A percentile compares a stretch with the other conserved stretches of the same genome.
phyloP scores from a whole-genome alignment of 1,284 basidiomycete genomes.

The Cutaneotrichosporon cavernicola region DNA sequence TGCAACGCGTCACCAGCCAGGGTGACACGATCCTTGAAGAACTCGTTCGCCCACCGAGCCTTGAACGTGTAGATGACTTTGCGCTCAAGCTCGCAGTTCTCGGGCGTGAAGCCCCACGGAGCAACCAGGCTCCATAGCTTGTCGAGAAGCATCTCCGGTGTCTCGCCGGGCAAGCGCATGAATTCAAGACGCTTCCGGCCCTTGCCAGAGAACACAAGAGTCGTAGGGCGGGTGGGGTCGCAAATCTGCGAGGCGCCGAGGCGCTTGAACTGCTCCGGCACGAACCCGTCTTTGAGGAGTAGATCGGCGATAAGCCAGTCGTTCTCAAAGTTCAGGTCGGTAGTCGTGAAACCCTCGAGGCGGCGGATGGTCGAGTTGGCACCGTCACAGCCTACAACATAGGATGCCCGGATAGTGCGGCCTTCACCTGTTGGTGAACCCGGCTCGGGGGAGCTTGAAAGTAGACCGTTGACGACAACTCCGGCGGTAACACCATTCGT shows the following conservation, averaged over 20 bases:
- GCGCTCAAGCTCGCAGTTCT: conserved; percentile 29
- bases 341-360: conserved; percentile 15
- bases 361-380: conserved; percentile 30
- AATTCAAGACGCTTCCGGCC: conserved; percentile 29
- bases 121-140: conserved; percentile 22
- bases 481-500: not conserved
- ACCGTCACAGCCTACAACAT: conserved; percentile 29
- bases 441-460: not conserved
- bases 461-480: conserved; percentile 9
- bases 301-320: conserved; percentile 31
- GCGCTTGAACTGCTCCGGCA: conserved; percentile 6
- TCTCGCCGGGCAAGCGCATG: conserved; percentile 27
- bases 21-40: conserved; percentile 23
- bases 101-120: conserved; percentile 20
- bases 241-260: conserved; percentile 25
- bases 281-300: conserved; percentile 18
- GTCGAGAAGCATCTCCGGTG: conserved; percentile 15
- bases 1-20: conserved; percentile 27
- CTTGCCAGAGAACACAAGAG: conserved; percentile 22
- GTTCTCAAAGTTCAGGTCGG: conserved; percentile 27
- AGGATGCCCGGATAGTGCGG: conserved; percentile 17
- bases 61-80: conserved; percentile 31
- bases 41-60: conserved; percentile 28
- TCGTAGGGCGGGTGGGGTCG: conserved; percentile 29
- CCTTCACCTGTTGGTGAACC: not conserved